These are phyloP conservation scores for Trametes sp. DNA, from an alignment of 1,284 basidiomycete species.

Conservation along the genomic window DNA sequence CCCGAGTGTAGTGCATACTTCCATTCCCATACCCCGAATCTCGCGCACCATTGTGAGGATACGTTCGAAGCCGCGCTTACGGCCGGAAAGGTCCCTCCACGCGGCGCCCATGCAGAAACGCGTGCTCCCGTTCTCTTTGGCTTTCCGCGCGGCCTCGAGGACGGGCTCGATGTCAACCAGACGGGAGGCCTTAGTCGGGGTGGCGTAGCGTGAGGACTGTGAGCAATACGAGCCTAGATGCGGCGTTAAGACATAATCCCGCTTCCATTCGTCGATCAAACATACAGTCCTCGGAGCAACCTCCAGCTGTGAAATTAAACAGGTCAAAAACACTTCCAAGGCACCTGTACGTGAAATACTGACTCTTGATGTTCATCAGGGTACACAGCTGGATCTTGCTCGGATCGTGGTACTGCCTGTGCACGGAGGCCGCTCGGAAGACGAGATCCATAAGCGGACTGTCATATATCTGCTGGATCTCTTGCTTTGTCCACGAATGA, in stretches of 20 bases:
- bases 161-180: constrained; percentile 95
- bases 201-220: constrained; percentile 92
- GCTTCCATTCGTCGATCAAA: constrained; percentile 22
- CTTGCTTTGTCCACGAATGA: constrained; percentile 70
- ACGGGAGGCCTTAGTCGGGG: constrained; percentile 87
- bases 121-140: constrained; percentile 96
- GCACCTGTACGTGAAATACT: constrained; percentile 44
- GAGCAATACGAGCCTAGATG: constrained; percentile 92
- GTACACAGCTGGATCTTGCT: constrained; percentile 95
- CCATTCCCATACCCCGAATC: constrained; percentile 92
- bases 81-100: constrained; percentile 96
- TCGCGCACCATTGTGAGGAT: constrained; percentile 94
- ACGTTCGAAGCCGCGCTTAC: constrained; percentile 93
- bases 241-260: constrained; percentile 10
- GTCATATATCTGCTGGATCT: constrained; percentile 82
- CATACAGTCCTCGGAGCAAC: constrained; percentile 95
- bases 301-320: constrained; percentile 69
- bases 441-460: constrained; percentile 87
- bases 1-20: constrained; percentile 98
- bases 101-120: constrained; percentile 99
- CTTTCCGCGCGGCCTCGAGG: constrained; percentile 88
- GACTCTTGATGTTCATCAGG: constrained; percentile 99
- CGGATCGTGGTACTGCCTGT: constrained; percentile 88
- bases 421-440: constrained; percentile 84
- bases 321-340: constrained; percentile 8